phyloP scores from a whole-genome alignment of 305 asterid species.

The Salvia sclarea region DNA sequence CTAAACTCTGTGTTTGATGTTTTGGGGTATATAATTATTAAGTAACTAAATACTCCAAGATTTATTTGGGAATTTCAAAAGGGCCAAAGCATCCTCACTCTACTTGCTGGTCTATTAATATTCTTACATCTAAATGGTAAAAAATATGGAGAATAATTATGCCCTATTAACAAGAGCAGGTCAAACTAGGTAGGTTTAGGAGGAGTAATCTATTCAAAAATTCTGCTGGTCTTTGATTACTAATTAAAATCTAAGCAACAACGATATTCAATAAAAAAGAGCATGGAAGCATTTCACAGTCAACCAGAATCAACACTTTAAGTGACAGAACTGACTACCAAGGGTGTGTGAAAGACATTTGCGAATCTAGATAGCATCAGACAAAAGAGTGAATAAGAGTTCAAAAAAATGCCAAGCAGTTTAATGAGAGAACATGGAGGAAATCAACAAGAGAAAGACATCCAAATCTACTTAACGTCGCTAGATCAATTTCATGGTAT shows the following conservation, averaged over 20 bases:
- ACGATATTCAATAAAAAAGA: not conserved
- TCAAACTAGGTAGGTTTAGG: not conserved
- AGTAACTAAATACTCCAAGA: not conserved
- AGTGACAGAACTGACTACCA: not conserved
- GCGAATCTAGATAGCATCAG: not conserved
- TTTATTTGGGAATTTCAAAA: not conserved
- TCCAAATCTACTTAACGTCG: not conserved
- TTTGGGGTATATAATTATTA: not conserved
- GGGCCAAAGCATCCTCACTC: not conserved
- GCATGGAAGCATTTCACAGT: not conserved
- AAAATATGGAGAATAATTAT: not conserved
- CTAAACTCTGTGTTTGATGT: not conserved
- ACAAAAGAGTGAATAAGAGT: not conserved
- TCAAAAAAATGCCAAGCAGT: not conserved
- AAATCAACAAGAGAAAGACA: not conserved
- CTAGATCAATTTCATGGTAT: not conserved
- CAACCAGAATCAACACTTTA: not conserved
- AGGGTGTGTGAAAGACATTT: not conserved
- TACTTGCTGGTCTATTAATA: not conserved
- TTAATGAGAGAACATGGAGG: not conserved
- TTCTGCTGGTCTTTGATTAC: not conserved
- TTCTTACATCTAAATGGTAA: not conserved
- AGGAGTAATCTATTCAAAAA: not conserved
- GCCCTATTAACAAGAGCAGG: not conserved
- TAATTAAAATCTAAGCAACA: not conserved